phyloP scores from a whole-genome alignment of 2,329 filamentous ascomycete species.

The Fusarium humuli region DNA sequence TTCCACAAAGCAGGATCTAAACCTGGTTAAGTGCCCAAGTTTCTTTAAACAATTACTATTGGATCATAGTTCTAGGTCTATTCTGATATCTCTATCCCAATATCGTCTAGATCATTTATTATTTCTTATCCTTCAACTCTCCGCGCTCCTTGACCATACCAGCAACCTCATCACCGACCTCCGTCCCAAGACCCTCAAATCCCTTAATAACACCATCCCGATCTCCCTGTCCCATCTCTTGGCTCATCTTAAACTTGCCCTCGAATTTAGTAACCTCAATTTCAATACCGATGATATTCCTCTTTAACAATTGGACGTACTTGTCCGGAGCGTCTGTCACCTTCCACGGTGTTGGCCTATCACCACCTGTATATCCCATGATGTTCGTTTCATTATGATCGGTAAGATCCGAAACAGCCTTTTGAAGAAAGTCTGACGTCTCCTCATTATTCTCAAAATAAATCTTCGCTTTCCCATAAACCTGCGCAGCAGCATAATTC shows the following conservation, averaged over 20 bases:
- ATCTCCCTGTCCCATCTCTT: slow-evolving; percentile 66
- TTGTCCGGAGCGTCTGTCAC: slow-evolving; percentile 66
- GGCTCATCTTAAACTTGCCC: slow-evolving; percentile 75
- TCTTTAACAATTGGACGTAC: slow-evolving; percentile 68
- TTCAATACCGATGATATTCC: slow-evolving; percentile 70
- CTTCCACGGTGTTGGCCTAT: slow-evolving; percentile 59
- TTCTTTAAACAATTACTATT: accelerated
- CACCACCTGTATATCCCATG: slow-evolving; percentile 64
- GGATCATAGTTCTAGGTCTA: neutral
- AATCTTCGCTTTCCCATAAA: slow-evolving; percentile 67
- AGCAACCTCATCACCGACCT: slow-evolving; percentile 47
- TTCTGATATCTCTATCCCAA: no score
- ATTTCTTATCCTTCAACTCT: slow-evolving; percentile 15
- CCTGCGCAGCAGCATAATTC: slow-evolving; percentile 76
- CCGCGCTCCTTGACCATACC: slow-evolving; percentile 44
- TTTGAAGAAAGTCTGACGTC: slow-evolving; percentile 58
- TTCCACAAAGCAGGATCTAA: neutral
- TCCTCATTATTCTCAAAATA: slow-evolving; percentile 61
- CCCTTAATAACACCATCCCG: slow-evolving; percentile 67
- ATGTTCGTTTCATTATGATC: slow-evolving; percentile 61
- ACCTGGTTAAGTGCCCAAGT: neutral
- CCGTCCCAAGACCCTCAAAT: slow-evolving; percentile 55
- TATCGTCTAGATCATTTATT: neutral
- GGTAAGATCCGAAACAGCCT: slow-evolving; percentile 65
- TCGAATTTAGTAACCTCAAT: slow-evolving; percentile 65